phyloP scores from a whole-genome alignment of 768 basidiomycete species.

The Aureoboletus auriporus region DNA sequence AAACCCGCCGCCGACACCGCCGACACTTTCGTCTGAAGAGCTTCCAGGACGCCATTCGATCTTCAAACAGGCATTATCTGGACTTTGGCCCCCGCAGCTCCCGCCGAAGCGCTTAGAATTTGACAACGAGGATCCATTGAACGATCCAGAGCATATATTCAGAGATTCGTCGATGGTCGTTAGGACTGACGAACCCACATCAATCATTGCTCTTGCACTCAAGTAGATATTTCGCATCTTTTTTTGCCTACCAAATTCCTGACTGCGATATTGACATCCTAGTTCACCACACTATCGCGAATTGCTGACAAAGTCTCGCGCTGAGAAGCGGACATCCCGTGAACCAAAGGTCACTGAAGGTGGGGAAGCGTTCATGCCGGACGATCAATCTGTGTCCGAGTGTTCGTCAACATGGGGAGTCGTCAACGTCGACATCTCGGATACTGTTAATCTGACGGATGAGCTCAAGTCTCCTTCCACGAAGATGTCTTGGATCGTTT shows the following conservation, averaged over 20 bases:
- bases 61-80: constrained; percentile 58
- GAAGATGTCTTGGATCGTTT: constrained; percentile 77
- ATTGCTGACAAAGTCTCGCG: constrained; percentile 71
- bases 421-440: constrained; percentile 73
- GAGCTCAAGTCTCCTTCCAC: constrained; percentile 73
- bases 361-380: constrained; percentile 89
- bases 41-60: constrained; percentile 58
- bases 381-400: constrained; percentile 77
- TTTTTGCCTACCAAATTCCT: constrained; percentile 1
- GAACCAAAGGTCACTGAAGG: constrained; percentile 56
- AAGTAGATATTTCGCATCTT: constrained; percentile 49
- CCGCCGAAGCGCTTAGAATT: constrained; percentile 51
- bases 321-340: constrained; percentile 67
- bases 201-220: constrained; percentile 92
- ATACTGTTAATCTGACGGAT: constrained; percentile 67
- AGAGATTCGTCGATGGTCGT: constrained; percentile 93
- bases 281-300: constrained; percentile 84
- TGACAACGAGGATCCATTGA: constrained; percentile 63
- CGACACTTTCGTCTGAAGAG: constrained; percentile 51
- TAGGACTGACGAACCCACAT: constrained; percentile 94
- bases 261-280: neutral
- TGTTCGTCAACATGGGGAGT: constrained; percentile 91
- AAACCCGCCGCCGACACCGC: constrained; percentile 42
- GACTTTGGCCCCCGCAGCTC: constrained; percentile 68
- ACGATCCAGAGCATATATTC: constrained; percentile 90